phyloP scores from a whole-genome alignment of 495 filamentous ascomycete species.

The Penicillium macrosclerotiorum region DNA sequence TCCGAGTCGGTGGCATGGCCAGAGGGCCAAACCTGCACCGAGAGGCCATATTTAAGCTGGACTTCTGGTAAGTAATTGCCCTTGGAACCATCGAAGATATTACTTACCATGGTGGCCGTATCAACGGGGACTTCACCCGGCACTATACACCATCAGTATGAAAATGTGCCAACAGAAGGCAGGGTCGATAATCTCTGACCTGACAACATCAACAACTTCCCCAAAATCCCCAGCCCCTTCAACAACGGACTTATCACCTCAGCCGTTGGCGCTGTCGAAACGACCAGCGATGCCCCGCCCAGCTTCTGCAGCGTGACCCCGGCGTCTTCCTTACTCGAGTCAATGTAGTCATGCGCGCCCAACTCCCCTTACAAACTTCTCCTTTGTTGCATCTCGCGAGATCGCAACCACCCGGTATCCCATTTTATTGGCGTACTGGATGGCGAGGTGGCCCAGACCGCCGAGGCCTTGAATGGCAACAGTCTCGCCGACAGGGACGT shows the following conservation, averaged over 20 bases:
- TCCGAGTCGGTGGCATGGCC: slow-evolving; percentile 64
- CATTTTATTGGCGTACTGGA: slow-evolving; percentile 64
- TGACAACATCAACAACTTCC: slow-evolving; percentile 60
- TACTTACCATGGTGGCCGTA: slow-evolving; percentile 19
- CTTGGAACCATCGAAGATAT: too few species aligned
- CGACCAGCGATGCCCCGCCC: slow-evolving; percentile 61
- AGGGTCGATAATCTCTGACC: slow-evolving; percentile 8
- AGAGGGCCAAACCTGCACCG: slow-evolving; percentile 59
- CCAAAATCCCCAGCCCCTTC: slow-evolving; percentile 51
- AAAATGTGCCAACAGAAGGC: not conserved
- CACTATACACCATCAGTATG: slow-evolving; percentile 9
- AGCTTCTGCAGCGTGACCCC: slow-evolving; percentile 50
- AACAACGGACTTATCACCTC: slow-evolving; percentile 53
- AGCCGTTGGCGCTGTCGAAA: slow-evolving; percentile 61
- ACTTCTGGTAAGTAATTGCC: too few species aligned
- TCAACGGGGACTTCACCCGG: slow-evolving; percentile 25
- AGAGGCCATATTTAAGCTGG: slow-evolving; percentile 50
- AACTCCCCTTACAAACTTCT: slow-evolving; percentile 57
- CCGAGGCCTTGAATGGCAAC: slow-evolving; percentile 67
- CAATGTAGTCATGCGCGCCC: slow-evolving; percentile 68
- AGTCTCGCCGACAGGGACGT: slow-evolving; percentile 52
- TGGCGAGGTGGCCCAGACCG: slow-evolving; percentile 64
- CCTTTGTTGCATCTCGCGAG: slow-evolving; percentile 55
- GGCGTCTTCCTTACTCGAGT: slow-evolving; percentile 53
- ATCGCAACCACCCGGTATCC: slow-evolving; percentile 65